Base-by-base conservation (phyloP, 495 filamentous ascomycete genomes). In the Hapsidospora chrysogenum region DNA sequence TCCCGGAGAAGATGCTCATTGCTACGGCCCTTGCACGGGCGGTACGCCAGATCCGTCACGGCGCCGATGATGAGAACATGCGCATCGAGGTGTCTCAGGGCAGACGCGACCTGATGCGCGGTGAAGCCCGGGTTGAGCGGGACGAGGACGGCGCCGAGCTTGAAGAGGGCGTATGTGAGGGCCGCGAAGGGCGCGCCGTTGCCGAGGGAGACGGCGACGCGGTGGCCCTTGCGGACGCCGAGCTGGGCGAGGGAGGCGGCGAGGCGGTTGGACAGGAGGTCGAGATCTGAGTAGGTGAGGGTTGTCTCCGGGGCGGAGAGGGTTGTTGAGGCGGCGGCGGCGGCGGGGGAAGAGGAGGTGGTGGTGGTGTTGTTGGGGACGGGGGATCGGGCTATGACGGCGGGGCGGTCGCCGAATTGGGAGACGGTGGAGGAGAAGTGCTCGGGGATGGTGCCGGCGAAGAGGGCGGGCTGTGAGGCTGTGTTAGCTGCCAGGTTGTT, bases 71-170 rank as follows among this genome's bases (percentile, higher is more conserved):
- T 68, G 8, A 95, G 65, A 42, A 92, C 72, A 22, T 74, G 70
- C 10, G 77, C 70, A 8, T 65, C 63, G 1, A 97, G 73, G 41
- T 92, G 89, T 3, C 59, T 68, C 10, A 95, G 58, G 0, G 85
- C 89, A 1, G 84, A 58, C 11, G 74, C 60, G 7, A 95, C 75
- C 54, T 97, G 89, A 10, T 59, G 49, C 14, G 67, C 57, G 46
- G 85, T 94, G 66, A 95, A 97, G 0, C 74, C 80, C 2, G 85
- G 87, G 55, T 97, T 97, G 21, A 97, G 62, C 2, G 89, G 89
- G 2, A 92, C 86, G 38, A 95, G 60, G 32, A 95, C 76, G 29
- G 83, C 89, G 11, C 89, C 89, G 2, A 95, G 66, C 52, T 97
- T 95, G 54, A 89, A 92, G 15, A 92, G 42, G 4, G 85, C 85